Conservation (phyloP, 2,329 filamentous ascomycete species). For the Colletotrichum coccodes region DNA sequence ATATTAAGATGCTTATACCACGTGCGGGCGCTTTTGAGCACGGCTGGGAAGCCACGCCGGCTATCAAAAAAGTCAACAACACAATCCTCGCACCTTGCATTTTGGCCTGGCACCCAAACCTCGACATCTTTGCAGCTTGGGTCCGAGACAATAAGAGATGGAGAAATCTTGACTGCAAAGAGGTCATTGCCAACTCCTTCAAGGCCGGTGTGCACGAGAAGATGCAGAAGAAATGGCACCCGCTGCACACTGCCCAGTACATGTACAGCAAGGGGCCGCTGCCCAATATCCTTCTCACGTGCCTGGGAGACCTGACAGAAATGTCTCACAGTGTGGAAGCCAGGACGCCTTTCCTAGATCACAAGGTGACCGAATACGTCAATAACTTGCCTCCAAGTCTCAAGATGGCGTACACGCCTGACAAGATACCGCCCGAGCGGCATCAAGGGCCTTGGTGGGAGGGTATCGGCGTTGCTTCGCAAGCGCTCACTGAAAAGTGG, state of each 20-base stretch:
- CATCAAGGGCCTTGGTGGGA: conserved; percentile 20
- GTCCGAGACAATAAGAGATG: neutral
- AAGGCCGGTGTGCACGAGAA: conserved; percentile 32
- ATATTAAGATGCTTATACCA: neutral
- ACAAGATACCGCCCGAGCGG: conserved; percentile 10
- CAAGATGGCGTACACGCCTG: conserved; percentile 12
- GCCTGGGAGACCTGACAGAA: conserved; percentile 45
- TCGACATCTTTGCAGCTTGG: neutral
- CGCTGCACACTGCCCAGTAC: conserved; percentile 40
- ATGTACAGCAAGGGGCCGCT: conserved; percentile 37
- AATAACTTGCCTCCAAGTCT: conserved; percentile 9
- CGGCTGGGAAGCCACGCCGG: neutral
- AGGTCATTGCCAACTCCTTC: conserved; percentile 7
- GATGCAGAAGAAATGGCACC: conserved; percentile 41
- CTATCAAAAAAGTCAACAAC: conserved; percentile 1
- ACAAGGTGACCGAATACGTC: conserved; percentile 42
- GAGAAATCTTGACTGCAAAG: neutral
- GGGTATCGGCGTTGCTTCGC: conserved; percentile 5
- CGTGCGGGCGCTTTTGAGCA: conserved; percentile 11
- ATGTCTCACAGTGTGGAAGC: conserved; percentile 48
- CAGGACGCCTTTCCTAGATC: conserved; percentile 46
- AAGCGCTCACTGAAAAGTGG: conserved; percentile 55
- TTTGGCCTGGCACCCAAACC: neutral
- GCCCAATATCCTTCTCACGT: conserved; percentile 40
- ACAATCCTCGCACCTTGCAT: neutral